Conservation (phyloP, 345 rosid genomes). For the Gossypium longicalyx region DNA sequence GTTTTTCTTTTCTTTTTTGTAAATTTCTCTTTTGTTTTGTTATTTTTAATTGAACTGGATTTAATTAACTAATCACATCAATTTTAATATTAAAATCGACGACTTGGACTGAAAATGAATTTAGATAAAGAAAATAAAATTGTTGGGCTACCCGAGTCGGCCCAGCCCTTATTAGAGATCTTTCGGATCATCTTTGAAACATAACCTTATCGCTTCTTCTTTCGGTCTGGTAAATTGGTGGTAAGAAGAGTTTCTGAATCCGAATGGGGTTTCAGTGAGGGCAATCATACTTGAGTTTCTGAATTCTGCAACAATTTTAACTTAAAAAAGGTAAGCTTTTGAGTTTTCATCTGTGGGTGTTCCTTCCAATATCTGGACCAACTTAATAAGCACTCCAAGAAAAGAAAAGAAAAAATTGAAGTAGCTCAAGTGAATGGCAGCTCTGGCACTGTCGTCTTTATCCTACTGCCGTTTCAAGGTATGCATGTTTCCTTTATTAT, state of each 20-base stretch:
- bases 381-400: background rate
- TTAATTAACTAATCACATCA: too few relatives aligned
- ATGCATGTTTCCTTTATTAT: background rate
- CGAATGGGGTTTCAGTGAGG: background rate
- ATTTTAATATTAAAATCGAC: too few relatives aligned
- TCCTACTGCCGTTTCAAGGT: slow-evolving; percentile 27
- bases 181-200: background rate
- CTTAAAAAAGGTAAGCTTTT: too few relatives aligned
- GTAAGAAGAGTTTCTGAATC: background rate
- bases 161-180: background rate
- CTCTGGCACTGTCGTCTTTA: slow-evolving; percentile 11
- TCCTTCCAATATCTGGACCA: background rate
- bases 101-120: too few relatives aligned
- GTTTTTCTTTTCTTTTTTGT: too few relatives aligned
- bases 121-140: too few relatives aligned
- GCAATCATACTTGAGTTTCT: background rate
- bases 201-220: slow-evolving; percentile 11
- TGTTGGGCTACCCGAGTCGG: background rate
- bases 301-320: background rate
- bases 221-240: background rate
- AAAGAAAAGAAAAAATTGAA: background rate
- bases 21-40: too few relatives aligned
- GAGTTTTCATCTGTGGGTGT: background rate
- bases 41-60: too few relatives aligned
- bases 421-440: slow-evolving; percentile 17